Evolutionary conservation across 176 grass and related monocot genomes (phyloP).

Genomic region (Ensete ventricosum): DNA sequence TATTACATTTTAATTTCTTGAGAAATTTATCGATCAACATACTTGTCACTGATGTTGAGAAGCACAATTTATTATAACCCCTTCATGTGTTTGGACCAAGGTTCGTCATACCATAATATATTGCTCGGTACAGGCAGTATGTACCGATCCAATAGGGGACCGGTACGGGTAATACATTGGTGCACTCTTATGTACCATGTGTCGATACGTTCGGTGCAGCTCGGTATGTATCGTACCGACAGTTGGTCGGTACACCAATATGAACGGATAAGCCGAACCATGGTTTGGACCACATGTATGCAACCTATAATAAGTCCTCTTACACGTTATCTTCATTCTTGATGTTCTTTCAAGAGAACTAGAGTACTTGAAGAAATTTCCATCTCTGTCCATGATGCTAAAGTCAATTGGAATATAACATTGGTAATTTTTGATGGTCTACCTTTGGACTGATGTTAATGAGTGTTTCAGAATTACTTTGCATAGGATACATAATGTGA

Average conservation of each 20-base stretch:
- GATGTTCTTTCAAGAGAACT: slow-evolving; percentile 4
- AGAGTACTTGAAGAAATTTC: slow-evolving; percentile 1
- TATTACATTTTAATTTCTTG: not conserved
- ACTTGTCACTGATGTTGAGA: not conserved
- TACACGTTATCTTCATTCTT: not conserved
- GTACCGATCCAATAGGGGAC: too few relatives aligned
- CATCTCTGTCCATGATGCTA: not conserved
- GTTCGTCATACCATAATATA: too few relatives aligned
- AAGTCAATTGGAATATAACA: not conserved
- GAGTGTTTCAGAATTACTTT: not conserved
- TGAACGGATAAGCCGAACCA: too few relatives aligned
- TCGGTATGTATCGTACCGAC: too few relatives aligned
- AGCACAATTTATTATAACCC: not conserved
- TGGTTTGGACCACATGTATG: not conserved
- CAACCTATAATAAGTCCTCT: slow-evolving; percentile 1
- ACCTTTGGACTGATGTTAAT: not conserved
- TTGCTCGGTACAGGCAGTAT: too few relatives aligned
- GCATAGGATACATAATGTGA: not conserved
- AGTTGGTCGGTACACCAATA: too few relatives aligned
- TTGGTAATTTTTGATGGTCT: slow-evolving; percentile 6
- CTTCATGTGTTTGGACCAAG: not conserved
- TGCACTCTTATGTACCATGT: too few relatives aligned
- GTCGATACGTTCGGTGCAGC: too few relatives aligned
- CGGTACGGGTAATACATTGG: too few relatives aligned
- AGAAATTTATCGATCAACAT: not conserved